Percentiles rank a stretch among this genome's conserved stretches.
These are phyloP conservation scores for Phaeoacremonium minimum DNA, from an alignment of 2,329 filamentous ascomycete genomes.

Conservation along the genomic window DNA sequence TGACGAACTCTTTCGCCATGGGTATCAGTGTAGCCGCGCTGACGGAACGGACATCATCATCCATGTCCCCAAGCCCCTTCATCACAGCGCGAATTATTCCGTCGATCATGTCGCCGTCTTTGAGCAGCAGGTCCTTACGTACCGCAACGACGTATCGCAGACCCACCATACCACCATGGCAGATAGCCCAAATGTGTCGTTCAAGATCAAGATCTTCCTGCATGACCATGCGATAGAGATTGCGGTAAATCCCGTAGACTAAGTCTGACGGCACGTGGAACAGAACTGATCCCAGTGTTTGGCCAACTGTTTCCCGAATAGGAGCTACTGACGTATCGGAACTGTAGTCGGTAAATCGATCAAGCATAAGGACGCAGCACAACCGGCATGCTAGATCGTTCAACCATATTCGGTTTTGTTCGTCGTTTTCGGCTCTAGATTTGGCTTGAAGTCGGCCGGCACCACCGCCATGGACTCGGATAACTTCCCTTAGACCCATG, in stretches of 20 bases:
- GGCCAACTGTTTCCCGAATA: conserved; percentile 91
- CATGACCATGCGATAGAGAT: conserved; percentile 87
- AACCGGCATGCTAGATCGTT: conserved; percentile 93
- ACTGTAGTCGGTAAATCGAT: conserved; percentile 96
- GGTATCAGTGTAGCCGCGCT: conserved; percentile 97
- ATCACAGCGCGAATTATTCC: conserved; percentile 90
- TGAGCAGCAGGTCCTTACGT: conserved; percentile 82
- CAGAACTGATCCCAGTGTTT: conserved; percentile 84
- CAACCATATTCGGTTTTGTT: conserved; percentile 78
- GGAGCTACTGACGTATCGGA: conserved; percentile 96
- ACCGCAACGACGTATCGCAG: conserved; percentile 93
- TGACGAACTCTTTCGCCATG: conserved; percentile 92
- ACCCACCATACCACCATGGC: conserved; percentile 97
- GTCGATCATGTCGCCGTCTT: conserved; percentile 82
- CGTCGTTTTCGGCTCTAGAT: conserved; percentile 69
- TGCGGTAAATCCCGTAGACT: conserved; percentile 78
- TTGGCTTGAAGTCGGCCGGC: conserved; percentile 75
- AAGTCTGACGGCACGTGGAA: conserved; percentile 76
- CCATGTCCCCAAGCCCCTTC: conserved; percentile 84
- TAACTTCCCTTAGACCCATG: conserved; percentile 87
- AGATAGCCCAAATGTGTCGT: conserved; percentile 83
- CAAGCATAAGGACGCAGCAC: conserved; percentile 93
- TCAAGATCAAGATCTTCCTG: conserved; percentile 75
- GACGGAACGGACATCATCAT: conserved; percentile 94
- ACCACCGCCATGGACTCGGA: conserved; percentile 85